Evolutionary conservation across 2,329 filamentous ascomycete species (phyloP).

Genomic region (Ceratocystis colombiana): DNA sequence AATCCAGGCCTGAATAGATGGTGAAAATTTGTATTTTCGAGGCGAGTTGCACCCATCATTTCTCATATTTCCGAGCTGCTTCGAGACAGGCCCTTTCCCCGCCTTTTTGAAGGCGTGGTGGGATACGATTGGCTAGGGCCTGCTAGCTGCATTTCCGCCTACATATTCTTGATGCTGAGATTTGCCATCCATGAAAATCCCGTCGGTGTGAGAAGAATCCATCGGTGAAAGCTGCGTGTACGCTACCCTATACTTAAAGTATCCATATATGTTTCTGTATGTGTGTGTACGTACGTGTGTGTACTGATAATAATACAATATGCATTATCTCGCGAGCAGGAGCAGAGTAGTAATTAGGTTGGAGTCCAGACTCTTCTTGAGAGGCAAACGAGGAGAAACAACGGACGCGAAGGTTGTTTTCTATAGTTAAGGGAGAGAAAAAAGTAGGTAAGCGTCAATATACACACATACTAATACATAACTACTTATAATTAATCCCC

Average conservation of each 20-base stretch:
- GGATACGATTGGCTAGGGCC: constrained; percentile 3
- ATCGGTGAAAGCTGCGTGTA: constrained; percentile 4
- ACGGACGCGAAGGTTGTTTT: too few relatives aligned
- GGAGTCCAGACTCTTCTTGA: not conserved
- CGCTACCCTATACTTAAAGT: not conserved
- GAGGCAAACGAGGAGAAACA: not conserved
- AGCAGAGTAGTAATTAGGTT: not conserved
- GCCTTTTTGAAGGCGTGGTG: constrained; percentile 9
- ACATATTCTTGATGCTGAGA: constrained; percentile 5
- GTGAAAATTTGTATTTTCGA: not conserved
- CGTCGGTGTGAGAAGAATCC: constrained; percentile 1
- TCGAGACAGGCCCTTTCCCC: not conserved
- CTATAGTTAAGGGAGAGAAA: not conserved
- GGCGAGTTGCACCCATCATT: constrained; percentile 1
- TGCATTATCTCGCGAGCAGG: not conserved
- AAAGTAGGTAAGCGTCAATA: not conserved
- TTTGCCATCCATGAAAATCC: constrained; percentile 12
- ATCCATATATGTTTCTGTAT: not conserved
- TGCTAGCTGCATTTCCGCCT: constrained; percentile 7
- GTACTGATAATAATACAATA: not conserved
- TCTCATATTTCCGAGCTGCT: not conserved
- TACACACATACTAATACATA: not conserved
- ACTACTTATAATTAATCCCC: not conserved
- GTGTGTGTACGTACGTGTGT: not conserved
- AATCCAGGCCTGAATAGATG: not conserved